Evolutionary conservation across 805 yeast genomes (phyloP), one percentile per base, ranked within the genome.

Genomic region (Candida rishiriensis): DNA sequence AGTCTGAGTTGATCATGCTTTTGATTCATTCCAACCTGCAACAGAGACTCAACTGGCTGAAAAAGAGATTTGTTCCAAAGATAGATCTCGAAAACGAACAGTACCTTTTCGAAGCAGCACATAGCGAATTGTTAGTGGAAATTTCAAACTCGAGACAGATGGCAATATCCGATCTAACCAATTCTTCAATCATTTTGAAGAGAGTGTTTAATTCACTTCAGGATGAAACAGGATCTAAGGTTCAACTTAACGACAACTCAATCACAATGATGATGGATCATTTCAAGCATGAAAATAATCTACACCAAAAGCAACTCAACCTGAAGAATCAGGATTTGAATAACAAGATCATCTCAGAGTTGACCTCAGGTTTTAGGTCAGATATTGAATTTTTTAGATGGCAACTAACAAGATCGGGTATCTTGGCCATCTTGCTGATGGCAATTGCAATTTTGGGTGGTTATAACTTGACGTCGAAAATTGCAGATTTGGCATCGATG

Each of bases 381-480:
- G 93, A 88, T 44, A 86, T 88, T 45, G 99, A 91, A 65, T 79
- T 83, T 46, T 72, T 91, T 48, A 73, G 98, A 55, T 91, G 99
- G 99, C 88, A 88, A 57, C 79, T 91, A 37, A 89, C 97, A 1
- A 73, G 97, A 44, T 78, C 93, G 61, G 97, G 97, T 10, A 69
- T 93, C 30, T 71, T 86, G 36, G 87, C 93, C 2, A 82, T 89
- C 30, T 64, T 85, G 17, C 69, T 81, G 1, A 72, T 84, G 49
- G 86, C 86, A 1, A 76, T 79, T 43, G 71, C 79, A 17, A 71
- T 82, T 4, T 72, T 86, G 63, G 76, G 80, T 52, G 78, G 81
- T 38, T 65, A 67, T 62, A 62, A 61, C 38, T 33, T 74, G 62
- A 38, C 72, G 62, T 72, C 65, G 54, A 69, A 58, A 43, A 34